Evolutionary conservation across 345 rosid species (phyloP).

Genomic region (Populus nigra): DNA sequence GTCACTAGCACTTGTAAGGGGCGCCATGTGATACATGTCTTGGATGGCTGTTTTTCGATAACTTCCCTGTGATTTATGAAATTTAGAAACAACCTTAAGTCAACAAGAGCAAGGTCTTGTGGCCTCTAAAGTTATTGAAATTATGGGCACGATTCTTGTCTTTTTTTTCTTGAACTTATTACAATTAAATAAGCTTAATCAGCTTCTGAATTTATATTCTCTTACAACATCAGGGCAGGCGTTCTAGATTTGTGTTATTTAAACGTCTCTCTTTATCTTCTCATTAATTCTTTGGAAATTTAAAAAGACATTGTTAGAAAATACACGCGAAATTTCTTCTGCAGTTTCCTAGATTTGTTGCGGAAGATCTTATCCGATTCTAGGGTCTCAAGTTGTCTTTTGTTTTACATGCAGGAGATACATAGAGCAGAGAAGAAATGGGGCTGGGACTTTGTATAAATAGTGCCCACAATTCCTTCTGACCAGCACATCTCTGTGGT

Average conservation of each 20-base stretch:
- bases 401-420: not conserved
- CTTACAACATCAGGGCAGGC: too few species aligned
- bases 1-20: not conserved
- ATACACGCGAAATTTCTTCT: not conserved
- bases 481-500: not conserved
- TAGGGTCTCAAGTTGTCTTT: not conserved
- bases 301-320: not conserved
- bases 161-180: not conserved
- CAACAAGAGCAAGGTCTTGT: not conserved
- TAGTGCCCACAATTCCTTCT: not conserved
- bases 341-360: not conserved
- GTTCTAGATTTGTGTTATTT: not conserved
- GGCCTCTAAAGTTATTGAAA: not conserved
- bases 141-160: not conserved
- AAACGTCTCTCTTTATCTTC: not conserved
- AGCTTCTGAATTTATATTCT: not conserved
- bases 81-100: not conserved
- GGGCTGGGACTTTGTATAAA: not conserved
- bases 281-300: not conserved
- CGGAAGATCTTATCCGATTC: not conserved
- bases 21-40: not conserved
- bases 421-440: not conserved
- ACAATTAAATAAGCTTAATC: not conserved
- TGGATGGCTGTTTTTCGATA: not conserved
- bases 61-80: not conserved